Conservation (phyloP, 129 eudicot species). For the Cynara cardunculus region DNA sequence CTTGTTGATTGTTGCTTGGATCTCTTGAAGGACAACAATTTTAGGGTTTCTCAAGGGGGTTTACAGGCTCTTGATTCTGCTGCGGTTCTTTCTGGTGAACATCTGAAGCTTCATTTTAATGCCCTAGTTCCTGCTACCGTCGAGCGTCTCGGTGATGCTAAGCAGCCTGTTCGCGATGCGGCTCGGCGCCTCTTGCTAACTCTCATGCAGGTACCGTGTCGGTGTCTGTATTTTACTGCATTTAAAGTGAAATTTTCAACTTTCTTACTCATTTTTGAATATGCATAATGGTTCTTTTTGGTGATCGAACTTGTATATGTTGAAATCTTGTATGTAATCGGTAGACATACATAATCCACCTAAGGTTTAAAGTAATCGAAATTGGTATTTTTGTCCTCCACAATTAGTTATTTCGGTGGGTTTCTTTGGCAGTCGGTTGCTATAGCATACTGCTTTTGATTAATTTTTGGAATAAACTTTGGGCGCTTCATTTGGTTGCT, state of each 20-base stretch:
- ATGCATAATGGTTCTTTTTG: neutral
- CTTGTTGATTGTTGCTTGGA: constrained; percentile 76
- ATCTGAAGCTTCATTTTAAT: constrained; percentile 80
- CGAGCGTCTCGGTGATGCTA: constrained; percentile 75
- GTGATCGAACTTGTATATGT: constrained; percentile 4
- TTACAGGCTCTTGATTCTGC: constrained; percentile 83
- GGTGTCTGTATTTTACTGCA: constrained; percentile 4
- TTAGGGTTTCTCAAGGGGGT: constrained; percentile 86
- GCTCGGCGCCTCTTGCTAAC: constrained; percentile 79
- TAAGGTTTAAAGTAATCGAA: neutral
- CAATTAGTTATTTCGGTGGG: neutral
- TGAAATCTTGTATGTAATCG: neutral
- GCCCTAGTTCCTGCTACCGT: constrained; percentile 82
- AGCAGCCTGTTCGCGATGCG: constrained; percentile 91
- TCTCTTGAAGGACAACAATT: constrained; percentile 85
- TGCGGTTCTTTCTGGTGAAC: constrained; percentile 83
- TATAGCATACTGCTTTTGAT: neutral
- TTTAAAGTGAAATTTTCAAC: neutral
- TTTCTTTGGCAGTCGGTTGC: neutral
- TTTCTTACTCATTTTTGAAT: neutral
- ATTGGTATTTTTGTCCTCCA: neutral
- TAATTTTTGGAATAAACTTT: neutral
- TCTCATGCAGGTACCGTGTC: constrained; percentile 75
- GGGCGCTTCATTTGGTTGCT: neutral
- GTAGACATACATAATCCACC: neutral